phyloP scores from a whole-genome alignment of 768 basidiomycete genomes.

The Macrolepiota albuminosa region DNA sequence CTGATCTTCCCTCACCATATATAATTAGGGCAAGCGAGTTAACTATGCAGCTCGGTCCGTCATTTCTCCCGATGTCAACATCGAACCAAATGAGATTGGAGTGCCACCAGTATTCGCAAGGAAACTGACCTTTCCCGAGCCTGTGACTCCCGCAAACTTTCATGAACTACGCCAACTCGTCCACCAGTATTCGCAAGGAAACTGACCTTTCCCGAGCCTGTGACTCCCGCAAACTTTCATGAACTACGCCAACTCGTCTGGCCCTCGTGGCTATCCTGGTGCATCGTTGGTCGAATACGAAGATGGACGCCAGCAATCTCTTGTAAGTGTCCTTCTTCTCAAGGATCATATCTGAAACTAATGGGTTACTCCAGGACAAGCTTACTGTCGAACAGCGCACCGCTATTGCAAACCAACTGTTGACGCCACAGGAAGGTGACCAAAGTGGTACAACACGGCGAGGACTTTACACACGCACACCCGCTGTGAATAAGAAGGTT shows the following conservation, averaged over 20 bases:
- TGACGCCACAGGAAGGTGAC: constrained; percentile 85
- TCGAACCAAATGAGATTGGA: constrained; percentile 98
- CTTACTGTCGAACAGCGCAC: constrained; percentile 84
- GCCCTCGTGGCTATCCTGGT: constrained; percentile 85
- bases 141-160: constrained; percentile 89
- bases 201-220: constrained; percentile 96
- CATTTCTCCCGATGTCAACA: constrained; percentile 98
- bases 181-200: constrained; percentile 97
- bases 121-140: constrained; percentile 96
- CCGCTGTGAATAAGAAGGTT: constrained; percentile 93
- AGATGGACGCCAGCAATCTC: constrained; percentile 81
- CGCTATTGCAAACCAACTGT: constrained; percentile 90
- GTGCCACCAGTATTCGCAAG: constrained; percentile 96
- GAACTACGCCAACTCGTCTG: constrained; percentile 87
- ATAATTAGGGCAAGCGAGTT: constrained; percentile 88
- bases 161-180: constrained; percentile 85
- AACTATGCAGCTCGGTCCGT: constrained; percentile 99
- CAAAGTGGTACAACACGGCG: constrained; percentile 37
- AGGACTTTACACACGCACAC: constrained; percentile 71
- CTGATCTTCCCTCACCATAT: not conserved
- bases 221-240: constrained; percentile 86
- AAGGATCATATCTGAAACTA: not conserved
- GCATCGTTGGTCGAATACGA: constrained; percentile 95
- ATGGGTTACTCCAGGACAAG: constrained; percentile 56
- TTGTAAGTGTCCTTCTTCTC: constrained; percentile 42